Conservation (phyloP, 2,329 filamentous ascomycete species). For the Aureobasidium sp. region DNA sequence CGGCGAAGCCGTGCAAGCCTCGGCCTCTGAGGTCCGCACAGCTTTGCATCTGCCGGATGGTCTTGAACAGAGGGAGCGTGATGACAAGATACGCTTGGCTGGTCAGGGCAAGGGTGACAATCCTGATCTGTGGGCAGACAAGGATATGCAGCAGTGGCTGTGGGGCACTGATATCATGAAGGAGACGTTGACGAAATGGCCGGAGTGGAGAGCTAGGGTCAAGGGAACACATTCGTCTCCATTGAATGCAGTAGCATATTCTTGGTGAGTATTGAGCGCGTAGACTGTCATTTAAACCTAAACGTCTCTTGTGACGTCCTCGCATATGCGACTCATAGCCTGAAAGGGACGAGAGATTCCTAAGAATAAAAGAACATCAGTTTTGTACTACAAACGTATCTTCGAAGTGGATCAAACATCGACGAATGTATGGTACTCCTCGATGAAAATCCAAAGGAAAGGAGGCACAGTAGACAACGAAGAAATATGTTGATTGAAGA, state of each 20-base stretch:
- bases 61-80: conserved; percentile 18
- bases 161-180: conserved; percentile 19
- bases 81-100: conserved; percentile 17
- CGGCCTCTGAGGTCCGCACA: conserved; percentile 31
- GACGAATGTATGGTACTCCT: not conserved
- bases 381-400: no score
- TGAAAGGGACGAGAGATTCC: not conserved
- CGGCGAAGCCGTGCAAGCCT: conserved; percentile 17
- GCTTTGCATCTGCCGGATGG: conserved; percentile 25
- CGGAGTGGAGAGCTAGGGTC: conserved; percentile 17
- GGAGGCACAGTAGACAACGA: not conserved
- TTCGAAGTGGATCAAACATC: no score
- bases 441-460: not conserved
- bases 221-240: conserved; percentile 16
- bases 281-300: not conserved
- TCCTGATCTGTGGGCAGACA: conserved; percentile 18
- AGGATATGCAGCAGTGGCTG: conserved; percentile 17
- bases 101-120: conserved; percentile 14
- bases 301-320: not conserved
- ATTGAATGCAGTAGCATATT: conserved; percentile 14
- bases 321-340: not conserved
- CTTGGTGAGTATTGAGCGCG: not conserved
- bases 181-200: conserved; percentile 17
- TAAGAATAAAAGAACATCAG: not conserved
- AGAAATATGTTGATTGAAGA: not conserved